These are phyloP conservation scores for Kandelia obovata DNA, from an alignment of 345 rosid genomes.

Conservation along the genomic window DNA sequence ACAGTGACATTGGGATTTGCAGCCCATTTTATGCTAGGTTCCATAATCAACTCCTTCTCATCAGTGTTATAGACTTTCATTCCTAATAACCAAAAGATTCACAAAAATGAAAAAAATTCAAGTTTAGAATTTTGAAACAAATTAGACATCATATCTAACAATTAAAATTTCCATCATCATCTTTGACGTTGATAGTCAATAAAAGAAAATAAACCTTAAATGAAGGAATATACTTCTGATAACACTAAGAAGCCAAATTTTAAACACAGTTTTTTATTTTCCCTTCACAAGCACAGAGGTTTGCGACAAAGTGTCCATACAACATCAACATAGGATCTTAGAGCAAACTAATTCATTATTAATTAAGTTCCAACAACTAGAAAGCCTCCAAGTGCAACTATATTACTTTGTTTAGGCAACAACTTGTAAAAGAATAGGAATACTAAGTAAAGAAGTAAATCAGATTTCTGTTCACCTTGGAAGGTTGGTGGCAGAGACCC, in stretches of 20 bases:
- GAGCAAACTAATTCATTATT: not conserved
- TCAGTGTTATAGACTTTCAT: slow-evolving; percentile 94
- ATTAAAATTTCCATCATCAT: slow-evolving; percentile 1
- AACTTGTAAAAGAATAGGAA: too few relatives aligned
- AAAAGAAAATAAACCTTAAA: too few relatives aligned
- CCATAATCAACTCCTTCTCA: slow-evolving; percentile 97
- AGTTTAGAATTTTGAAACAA: not conserved
- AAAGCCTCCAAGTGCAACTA: not conserved
- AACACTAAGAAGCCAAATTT: not conserved
- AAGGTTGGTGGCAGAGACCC: slow-evolving; percentile 92
- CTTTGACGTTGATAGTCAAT: too few relatives aligned
- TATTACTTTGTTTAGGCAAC: too few relatives aligned
- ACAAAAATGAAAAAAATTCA: not conserved
- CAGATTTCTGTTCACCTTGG: slow-evolving; percentile 48
- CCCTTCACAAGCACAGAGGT: not conserved
- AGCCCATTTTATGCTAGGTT: slow-evolving; percentile 88
- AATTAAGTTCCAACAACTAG: not conserved
- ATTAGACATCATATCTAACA: not conserved
- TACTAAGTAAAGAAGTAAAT: not conserved
- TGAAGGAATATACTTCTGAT: too few relatives aligned
- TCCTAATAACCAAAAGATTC: slow-evolving; percentile 39
- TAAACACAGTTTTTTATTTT: not conserved
- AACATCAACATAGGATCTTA: not conserved
- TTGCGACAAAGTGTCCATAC: not conserved
- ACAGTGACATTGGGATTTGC: slow-evolving; percentile 78